These are phyloP conservation scores for Penicillium frequentans DNA, from an alignment of 2,329 filamentous ascomycete genomes.

Conservation along the genomic window DNA sequence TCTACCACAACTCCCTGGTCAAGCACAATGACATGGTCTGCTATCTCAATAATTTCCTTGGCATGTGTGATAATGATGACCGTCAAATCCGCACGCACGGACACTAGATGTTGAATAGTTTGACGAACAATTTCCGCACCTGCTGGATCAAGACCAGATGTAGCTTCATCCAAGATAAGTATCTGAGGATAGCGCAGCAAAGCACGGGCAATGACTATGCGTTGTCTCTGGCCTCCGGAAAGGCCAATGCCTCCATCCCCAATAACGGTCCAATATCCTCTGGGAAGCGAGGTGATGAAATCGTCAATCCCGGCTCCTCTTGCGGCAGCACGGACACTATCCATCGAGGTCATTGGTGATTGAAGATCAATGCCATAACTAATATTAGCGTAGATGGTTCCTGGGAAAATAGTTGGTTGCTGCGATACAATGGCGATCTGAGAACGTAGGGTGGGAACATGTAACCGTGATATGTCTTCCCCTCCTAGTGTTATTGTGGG, in stretches of 20 bases:
- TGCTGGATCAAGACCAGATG: conserved; percentile 72
- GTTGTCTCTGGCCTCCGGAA: conserved; percentile 80
- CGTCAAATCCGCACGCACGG: conserved; percentile 52
- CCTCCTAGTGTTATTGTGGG: conserved; percentile 54
- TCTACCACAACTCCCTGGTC: conserved; percentile 67
- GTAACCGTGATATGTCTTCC: conserved; percentile 57
- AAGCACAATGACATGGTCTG: conserved; percentile 69
- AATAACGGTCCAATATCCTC: conserved; percentile 70
- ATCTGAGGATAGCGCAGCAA: conserved; percentile 69
- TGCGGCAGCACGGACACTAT: conserved; percentile 56
- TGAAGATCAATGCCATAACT: conserved; percentile 67
- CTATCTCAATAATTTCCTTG: conserved; percentile 81
- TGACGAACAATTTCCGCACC: conserved; percentile 64
- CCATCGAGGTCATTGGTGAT: conserved; percentile 51
- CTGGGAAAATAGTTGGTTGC: conserved; percentile 60
- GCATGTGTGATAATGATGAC: conserved; percentile 82
- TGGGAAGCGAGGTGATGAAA: conserved; percentile 71
- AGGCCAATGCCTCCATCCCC: conserved; percentile 74
- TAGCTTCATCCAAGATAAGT: conserved; percentile 84
- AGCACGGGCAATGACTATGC: conserved; percentile 77
- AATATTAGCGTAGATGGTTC: conserved; percentile 57
- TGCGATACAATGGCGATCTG: conserved; percentile 63
- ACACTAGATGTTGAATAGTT: conserved; percentile 59
- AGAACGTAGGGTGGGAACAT: conserved; percentile 61
- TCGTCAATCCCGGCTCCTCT: conserved; percentile 66